These are phyloP conservation scores for Fusarium austroafricanum DNA, from an alignment of 2,329 filamentous ascomycete species.

Conservation along the genomic window DNA sequence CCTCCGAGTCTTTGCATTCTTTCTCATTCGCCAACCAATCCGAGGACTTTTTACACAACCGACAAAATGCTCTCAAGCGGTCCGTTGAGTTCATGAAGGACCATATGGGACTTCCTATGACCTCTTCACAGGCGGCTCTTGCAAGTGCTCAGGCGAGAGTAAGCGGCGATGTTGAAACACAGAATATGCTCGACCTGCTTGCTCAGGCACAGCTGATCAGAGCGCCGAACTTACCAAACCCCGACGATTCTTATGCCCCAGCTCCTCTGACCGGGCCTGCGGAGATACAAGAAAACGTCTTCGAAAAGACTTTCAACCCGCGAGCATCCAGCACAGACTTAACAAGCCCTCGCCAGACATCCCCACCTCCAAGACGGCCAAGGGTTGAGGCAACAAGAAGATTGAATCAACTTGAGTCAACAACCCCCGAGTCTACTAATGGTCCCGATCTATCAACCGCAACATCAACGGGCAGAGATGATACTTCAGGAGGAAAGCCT, in stretches of 20 bases:
- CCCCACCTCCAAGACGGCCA: conserved; percentile 47
- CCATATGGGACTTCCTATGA: conserved; percentile 80
- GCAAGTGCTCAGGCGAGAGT: conserved; percentile 85
- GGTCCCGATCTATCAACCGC: conserved; percentile 64
- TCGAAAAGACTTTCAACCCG: conserved; percentile 82
- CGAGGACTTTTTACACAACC: conserved; percentile 89
- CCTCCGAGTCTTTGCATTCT: conserved; percentile 94
- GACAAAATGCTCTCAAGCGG: conserved; percentile 91
- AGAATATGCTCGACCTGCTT: conserved; percentile 90
- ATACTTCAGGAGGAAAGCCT: conserved; percentile 63
- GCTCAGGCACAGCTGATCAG: conserved; percentile 83
- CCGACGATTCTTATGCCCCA: conserved; percentile 54
- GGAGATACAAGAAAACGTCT: conserved; percentile 79
- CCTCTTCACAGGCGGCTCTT: conserved; percentile 76
- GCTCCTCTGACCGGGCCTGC: conserved; percentile 85
- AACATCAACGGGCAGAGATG: conserved; percentile 67
- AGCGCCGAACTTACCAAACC: conserved; percentile 69
- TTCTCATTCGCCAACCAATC: conserved; percentile 98
- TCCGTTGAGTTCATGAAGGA: conserved; percentile 98
- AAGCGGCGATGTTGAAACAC: conserved; percentile 85
- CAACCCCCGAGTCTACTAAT: conserved; percentile 34
- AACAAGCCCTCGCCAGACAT: conserved; percentile 51
- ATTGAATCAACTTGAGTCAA: conserved; percentile 30
- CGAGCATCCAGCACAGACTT: conserved; percentile 64
- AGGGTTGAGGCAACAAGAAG: conserved; percentile 30